Base-by-base conservation (phyloP, 2,329 filamentous ascomycete genomes). In the Chrysosporium queenslandicum region DNA sequence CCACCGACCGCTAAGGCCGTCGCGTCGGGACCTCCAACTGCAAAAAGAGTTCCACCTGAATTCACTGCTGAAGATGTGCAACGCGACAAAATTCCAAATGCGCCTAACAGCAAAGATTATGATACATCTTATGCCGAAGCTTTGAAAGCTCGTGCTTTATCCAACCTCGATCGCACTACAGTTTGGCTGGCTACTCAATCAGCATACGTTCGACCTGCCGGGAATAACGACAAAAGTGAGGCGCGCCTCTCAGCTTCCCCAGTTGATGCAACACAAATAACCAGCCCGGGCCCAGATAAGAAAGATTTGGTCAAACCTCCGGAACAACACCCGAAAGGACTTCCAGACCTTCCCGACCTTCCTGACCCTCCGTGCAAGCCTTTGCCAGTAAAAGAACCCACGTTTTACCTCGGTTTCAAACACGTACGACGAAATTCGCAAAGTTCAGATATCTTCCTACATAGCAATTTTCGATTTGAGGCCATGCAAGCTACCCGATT, bases 351-450 rank as follows among this genome's bases (percentile, higher is more conserved):
- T 68, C 16, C 61, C 68, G 2, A 62, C 68, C 56, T 70, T 68
- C 20, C 9, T 3, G 45, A 50, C 5, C 41, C 48, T 8, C 48
- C 47, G 11, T 46, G 30, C 29, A 54, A 46, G 21, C 52, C 52
- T 3, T 37, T 53, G 65, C 55, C 64, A 40, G 76, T 68, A 68
- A 82, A 79, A 63, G 86, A 92, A 62, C 83, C 85, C 2, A 86
- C 90, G 4, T 96, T 95, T 69, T 91, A 89, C 71, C 84, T 86
- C 56, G 88, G 88, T 8, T 96, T 95, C 66, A 82, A 88, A 59
- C 82, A 85, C 63, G 78, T 87, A 59, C 73, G 83, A 42, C 30
- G 46, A 21, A 49, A 50, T 16, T 81, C 80, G 12, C 81, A 80
- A 53, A 74, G 76, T 50, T 73, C 76, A 16, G 92, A 97, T 67